These are phyloP conservation scores for Phytopythium chamaehyphon DNA, from an alignment of 352 stramenopile genomes.

Conservation along the genomic window DNA sequence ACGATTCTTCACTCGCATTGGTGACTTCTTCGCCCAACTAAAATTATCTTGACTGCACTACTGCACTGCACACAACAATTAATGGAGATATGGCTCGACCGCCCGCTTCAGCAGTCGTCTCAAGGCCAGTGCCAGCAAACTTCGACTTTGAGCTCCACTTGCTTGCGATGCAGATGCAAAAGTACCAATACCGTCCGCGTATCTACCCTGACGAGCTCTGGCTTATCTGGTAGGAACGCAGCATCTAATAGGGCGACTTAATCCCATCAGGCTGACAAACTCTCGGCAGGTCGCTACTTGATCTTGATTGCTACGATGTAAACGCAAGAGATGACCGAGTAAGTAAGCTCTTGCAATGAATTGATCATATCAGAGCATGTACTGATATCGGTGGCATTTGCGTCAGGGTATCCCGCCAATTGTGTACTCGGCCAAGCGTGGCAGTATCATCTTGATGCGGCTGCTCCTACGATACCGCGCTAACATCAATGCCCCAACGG, in stretches of 20 bases:
- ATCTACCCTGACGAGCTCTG: slow-evolving; percentile 35
- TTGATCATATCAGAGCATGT: neutral
- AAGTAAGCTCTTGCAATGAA: neutral
- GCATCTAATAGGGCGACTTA: neutral
- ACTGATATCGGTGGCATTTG: neutral
- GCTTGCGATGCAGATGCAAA: slow-evolving; percentile 58
- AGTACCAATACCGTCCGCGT: slow-evolving; percentile 24
- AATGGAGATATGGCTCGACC: too few species aligned
- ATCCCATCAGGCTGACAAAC: neutral
- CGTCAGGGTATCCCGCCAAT: slow-evolving; percentile 48
- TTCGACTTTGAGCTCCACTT: slow-evolving; percentile 42
- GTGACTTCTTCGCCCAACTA: neutral
- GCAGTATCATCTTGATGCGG: slow-evolving; percentile 38
- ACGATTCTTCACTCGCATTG: too few species aligned
- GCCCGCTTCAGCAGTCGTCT: neutral
- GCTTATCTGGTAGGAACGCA: slow-evolving; percentile 35
- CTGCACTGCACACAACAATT: too few species aligned
- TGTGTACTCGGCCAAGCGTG: slow-evolving; percentile 55
- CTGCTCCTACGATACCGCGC: slow-evolving; percentile 55
- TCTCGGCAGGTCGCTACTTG: slow-evolving; percentile 35
- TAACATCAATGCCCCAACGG: slow-evolving; percentile 48
- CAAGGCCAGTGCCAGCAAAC: neutral
- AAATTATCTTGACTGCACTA: neutral
- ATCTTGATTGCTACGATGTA: slow-evolving; percentile 44
- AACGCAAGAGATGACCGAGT: slow-evolving; percentile 46